phyloP scores from a whole-genome alignment of 164 flowering plant species.

The Nymphaea thermarum region DNA sequence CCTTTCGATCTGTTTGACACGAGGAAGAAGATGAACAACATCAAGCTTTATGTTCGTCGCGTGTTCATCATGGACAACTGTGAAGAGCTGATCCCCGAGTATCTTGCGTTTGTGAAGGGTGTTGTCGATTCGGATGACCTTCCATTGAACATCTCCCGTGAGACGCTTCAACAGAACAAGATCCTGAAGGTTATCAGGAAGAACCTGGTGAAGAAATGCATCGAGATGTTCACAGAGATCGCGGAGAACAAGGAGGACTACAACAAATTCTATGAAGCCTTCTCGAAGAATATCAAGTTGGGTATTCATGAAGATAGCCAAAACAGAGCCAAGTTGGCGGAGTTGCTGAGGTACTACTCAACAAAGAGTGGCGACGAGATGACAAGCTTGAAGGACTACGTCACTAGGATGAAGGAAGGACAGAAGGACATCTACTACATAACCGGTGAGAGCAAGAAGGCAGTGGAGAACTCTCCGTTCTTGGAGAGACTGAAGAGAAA shows the following conservation, averaged over 20 bases:
- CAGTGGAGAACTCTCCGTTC: neutral
- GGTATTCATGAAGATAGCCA: neutral
- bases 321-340: neutral
- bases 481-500: neutral
- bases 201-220: conserved; percentile 4
- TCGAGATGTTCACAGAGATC: conserved; percentile 2
- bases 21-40: conserved; percentile 1
- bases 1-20: conserved; percentile 1
- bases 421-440: conserved; percentile 1
- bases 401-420: neutral
- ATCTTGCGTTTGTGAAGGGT: neutral
- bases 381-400: neutral
- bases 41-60: conserved; percentile 1
- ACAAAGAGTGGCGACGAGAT: neutral
- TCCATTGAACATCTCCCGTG: neutral
- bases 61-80: conserved; percentile 2
- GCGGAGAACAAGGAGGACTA: conserved; percentile 2
- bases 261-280: conserved; percentile 2
- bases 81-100: neutral
- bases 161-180: conserved; percentile 1
- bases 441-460: neutral
- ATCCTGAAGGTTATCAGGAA: neutral
- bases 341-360: neutral
- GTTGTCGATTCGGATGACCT: neutral
- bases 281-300: conserved; percentile 3